Evolutionary conservation across 805 yeast species (phyloP), one percentile per base, ranked within the genome.

Genomic region (Candida wancherniae): DNA sequence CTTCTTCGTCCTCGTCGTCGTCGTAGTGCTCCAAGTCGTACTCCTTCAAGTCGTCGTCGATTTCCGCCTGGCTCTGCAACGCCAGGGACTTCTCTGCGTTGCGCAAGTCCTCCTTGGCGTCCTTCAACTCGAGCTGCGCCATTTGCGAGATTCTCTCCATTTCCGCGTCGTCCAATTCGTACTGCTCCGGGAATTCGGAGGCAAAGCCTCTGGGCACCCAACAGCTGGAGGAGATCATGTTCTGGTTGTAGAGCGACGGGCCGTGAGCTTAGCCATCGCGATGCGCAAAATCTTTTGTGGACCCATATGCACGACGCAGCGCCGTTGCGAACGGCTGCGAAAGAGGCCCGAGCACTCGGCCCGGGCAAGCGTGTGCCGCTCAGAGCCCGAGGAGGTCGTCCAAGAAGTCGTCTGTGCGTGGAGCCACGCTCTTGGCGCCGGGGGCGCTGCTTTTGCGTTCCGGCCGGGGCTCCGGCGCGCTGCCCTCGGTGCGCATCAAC

Each of bases 191-290:
- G 53, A 80, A 84, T 57, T 88, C 97, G 22, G 94, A 75, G 17
- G 98, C 94, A 57, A 71, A 83, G 4, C 98, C 98, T 50, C 95
- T 76, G 29, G 97, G 97, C 15, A 90, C 95, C 97, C 98, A 92
- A 30, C 80, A 67, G 28, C 92, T 79, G 16, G 97, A 82, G 22
- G 98, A 86, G 42, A 90, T 81, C 95, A 88, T 87, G n/a, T n/a
- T n/a, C n/a, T n/a, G n/a, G n/a, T n/a, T n/a, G n/a, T n/a, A n/a
- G n/a, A n/a, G n/a, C n/a, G n/a, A n/a, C n/a, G n/a, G n/a, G n/a
- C n/a, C n/a, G n/a, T n/a, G n/a, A n/a, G n/a, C n/a, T n/a, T n/a
- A n/a, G n/a, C n/a, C 27, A 24, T 34, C 34, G 34, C 34, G 31
- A 28, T 24, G 28, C 22, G 11, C 18, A 26, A 31, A 21, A 18